Base-by-base conservation (phyloP, 352 stramenopile species). In the Pythium brachiatum region DNA sequence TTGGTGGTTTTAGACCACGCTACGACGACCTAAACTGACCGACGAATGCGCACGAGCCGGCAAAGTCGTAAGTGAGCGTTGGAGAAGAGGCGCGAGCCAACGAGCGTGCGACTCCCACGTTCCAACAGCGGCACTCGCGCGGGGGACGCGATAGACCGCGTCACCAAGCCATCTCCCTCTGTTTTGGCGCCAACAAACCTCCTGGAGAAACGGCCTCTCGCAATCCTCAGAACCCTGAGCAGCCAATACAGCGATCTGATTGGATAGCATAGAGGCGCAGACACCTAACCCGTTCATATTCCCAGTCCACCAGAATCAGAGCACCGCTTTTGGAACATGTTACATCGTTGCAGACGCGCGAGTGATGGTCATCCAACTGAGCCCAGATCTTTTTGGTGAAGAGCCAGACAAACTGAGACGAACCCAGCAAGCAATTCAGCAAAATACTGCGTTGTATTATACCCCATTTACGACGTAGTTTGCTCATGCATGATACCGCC, bases 81-180 rank as follows among this genome's bases (percentile, higher is more conserved):
- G 21, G 29, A 65, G 58, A 65, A 65, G 48, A 38, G 58, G 58
- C 58, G 58, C 57, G 47, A 64, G 56, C 56, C 56, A 62, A 62
- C 46, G 44, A 47, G 44, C 21, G 46, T 26, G 44, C 44, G 27
- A 62, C 54, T 23, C 43, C 23, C 12, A 25, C 9, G 23, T 52
- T 56, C 50, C 26, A 34, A 44, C 36, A 21, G 34, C 7, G 56
- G 21, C 56, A 62, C 43, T 62, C n/a, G 15, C n/a, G 16, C 46
- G 56, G 23, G 56, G 56, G 25, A 23, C n/a, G n/a, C n/a, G n/a
- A 11, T 31, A 2, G 13, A 36, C 46, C n/a, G 15, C 26, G 29
- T 34, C 29, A 34, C 29, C 9, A 34, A 34, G 9, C 9, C 29
- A 9, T 9, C 29, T 9, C 9, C 27, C 48, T 34, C 44, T 52